phyloP scores from a whole-genome alignment of 2,329 filamentous ascomycete species.

The Ustulina deusta region DNA sequence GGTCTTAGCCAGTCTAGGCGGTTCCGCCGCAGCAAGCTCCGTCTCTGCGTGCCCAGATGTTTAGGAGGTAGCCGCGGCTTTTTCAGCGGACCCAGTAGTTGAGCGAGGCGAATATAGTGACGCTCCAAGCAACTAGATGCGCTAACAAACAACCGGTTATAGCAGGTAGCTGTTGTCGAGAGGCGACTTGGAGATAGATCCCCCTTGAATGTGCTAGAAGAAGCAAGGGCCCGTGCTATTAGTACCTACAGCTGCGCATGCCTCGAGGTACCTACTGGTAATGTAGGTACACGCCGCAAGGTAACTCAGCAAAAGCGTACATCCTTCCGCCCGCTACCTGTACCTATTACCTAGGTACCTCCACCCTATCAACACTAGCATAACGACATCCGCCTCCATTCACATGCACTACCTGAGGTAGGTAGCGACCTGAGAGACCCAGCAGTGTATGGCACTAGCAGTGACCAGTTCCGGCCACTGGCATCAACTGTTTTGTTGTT shows the following conservation, averaged over 20 bases:
- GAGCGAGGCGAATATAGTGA: conserved; percentile 33
- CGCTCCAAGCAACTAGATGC: conserved; percentile 35
- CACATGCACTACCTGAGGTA: neutral
- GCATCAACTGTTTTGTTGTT: conserved; percentile 8
- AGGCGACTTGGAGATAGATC: conserved; percentile 42
- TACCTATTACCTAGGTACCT: neutral
- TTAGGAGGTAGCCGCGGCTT: conserved; percentile 30
- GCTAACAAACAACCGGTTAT: conserved; percentile 37
- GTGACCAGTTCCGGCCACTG: conserved; percentile 32
- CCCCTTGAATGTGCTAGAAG: conserved; percentile 38
- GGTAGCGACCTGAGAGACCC: conserved; percentile 20
- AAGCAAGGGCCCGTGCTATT: conserved; percentile 37
- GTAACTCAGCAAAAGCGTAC: conserved; percentile 23
- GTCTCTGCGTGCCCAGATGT: conserved; percentile 29
- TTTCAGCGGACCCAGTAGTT: conserved; percentile 30
- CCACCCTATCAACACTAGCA: neutral
- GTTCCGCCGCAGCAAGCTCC: conserved; percentile 33
- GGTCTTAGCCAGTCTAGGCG: conserved; percentile 35
- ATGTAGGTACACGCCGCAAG: conserved; percentile 36
- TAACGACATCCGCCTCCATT: conserved; percentile 16
- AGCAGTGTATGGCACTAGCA: conserved; percentile 31
- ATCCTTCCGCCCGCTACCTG: conserved; percentile 10
- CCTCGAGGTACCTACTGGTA: conserved; percentile 9
- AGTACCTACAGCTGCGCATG: conserved; percentile 4
- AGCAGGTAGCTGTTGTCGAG: conserved; percentile 42